Percentiles rank a stretch among this genome's conserved stretches.
Conservation (phyloP, 257 asterid genomes). For the Nemophila menziesii region DNA sequence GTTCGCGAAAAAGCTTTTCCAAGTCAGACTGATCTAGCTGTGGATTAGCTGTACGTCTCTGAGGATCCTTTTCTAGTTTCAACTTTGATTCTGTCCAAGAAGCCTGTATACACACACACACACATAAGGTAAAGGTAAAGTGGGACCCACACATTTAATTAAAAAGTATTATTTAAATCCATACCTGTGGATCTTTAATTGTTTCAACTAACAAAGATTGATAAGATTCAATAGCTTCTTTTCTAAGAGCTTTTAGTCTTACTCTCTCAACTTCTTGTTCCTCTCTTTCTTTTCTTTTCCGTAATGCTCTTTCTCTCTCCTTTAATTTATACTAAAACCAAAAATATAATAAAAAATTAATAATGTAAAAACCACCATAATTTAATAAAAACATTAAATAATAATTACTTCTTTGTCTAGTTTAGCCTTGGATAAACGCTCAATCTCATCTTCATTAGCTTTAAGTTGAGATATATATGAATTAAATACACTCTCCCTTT, state of each 20-base stretch:
- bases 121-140: too few relatives aligned
- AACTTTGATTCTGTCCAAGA: constrained; percentile 89
- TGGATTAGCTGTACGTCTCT: constrained; percentile 81
- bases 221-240: constrained; percentile 86
- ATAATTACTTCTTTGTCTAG: constrained; percentile 62
- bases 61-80: constrained; percentile 96
- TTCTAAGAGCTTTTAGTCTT: constrained; percentile 82
- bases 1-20: constrained; percentile 93
- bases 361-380: constrained; percentile 7
- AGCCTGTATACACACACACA: constrained; percentile 36
- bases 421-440: constrained; percentile 44
- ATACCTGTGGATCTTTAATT: constrained; percentile 94
- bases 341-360: background rate
- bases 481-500: constrained; percentile 65
- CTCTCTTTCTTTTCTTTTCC: constrained; percentile 94
- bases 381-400: constrained; percentile 4
- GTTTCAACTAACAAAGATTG: constrained; percentile 88
- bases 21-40: constrained; percentile 72
- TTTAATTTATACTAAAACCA: constrained; percentile 64
- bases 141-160: background rate
- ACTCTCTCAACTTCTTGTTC: constrained; percentile 99
- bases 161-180: constrained; percentile 4
- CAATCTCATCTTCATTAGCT: constrained; percentile 63
- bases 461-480: constrained; percentile 63
- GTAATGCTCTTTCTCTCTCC: constrained; percentile 81